Evolutionary conservation across 139 green algal genomes (phyloP), one percentile per base, ranked within the genome.

Genomic region (Coccomyxa sp.): DNA sequence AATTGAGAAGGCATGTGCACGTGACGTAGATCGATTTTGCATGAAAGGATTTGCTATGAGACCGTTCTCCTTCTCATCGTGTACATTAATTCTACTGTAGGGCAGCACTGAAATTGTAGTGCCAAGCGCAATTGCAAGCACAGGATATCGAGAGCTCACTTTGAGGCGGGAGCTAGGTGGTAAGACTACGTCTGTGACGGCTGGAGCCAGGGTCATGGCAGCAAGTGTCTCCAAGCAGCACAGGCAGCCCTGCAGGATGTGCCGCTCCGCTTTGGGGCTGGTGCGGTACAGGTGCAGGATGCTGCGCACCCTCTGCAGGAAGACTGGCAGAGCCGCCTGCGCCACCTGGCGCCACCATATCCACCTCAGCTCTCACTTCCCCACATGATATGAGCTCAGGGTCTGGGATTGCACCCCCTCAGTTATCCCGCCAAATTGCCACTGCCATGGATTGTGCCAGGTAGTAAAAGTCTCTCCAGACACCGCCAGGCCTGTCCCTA

Each of bases 261-360:
- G 14, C 8, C 69, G 39, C 34, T 80, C 76, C 55, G 72, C 55
- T 16, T 55, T 39, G n/a, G 55, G 71, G 14, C 73, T 74, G 37
- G 79, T 70, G 10, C 44, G 39, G 68, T 85, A 88, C 0, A 55
- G 69, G 9, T 36, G 39, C 71, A 95, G 80, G 34, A 94, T 91
- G 22, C 71, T 50, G 10, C 91, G 73, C 55, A 83, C 91, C 39
- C 90, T 81, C 12, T 76, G 39, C 29, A 97, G 68, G 44, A 97
- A 87, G 2, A 92, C 70, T 8, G 92, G 92, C 70, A 97, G 83
- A 16, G 93, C 88, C 12, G 91, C 39, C 76, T 88, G 78, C 0
- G 90, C 91, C 2, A 93, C 78, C 78, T 86, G 74, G 38, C 75
- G 9, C 36, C 10, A 41, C 10, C 64, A 38, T 36, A 36, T 14